Percentiles rank a stretch among this genome's conserved stretches.
Evolutionary conservation across 805 yeast genomes (phyloP).

Genomic region (Jamesozyma piceae): DNA sequence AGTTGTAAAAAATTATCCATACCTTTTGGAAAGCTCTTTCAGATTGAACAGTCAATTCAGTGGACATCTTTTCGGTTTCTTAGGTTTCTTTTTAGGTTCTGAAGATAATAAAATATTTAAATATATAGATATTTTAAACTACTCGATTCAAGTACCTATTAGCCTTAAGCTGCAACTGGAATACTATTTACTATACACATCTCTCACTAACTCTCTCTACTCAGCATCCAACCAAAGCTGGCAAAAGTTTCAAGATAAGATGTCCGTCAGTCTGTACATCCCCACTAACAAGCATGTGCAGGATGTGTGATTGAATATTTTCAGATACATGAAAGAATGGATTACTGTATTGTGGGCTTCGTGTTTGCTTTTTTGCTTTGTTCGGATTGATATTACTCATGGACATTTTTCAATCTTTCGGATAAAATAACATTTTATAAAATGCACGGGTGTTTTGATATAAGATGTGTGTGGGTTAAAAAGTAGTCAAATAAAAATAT

Average conservation of each 20-base stretch:
- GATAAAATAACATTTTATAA: background rate
- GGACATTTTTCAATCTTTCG: background rate
- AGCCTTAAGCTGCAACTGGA: background rate
- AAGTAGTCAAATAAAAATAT: too few species aligned
- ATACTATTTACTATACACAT: background rate
- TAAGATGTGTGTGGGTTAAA: background rate
- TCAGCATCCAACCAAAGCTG: background rate
- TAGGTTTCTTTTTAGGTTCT: slow-evolving; percentile 8
- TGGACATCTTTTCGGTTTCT: slow-evolving; percentile 68
- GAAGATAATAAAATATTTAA: background rate
- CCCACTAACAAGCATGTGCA: background rate
- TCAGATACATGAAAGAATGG: background rate
- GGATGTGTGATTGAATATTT: background rate
- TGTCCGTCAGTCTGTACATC: too few species aligned
- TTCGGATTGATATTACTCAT: too few species aligned
- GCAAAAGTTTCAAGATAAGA: too few species aligned
- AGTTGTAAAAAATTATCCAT: slow-evolving; percentile 33
- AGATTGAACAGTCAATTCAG: slow-evolving; percentile 99
- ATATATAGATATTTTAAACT: background rate
- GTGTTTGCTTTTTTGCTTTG: too few species aligned
- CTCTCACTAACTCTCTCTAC: too few species aligned
- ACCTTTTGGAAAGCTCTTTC: slow-evolving; percentile 99
- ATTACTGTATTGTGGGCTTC: background rate
- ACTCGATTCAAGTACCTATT: background rate
- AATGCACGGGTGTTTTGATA: background rate